These are phyloP conservation scores for Ceriops zippeliana DNA, from an alignment of 345 rosid genomes.

Conservation along the genomic window DNA sequence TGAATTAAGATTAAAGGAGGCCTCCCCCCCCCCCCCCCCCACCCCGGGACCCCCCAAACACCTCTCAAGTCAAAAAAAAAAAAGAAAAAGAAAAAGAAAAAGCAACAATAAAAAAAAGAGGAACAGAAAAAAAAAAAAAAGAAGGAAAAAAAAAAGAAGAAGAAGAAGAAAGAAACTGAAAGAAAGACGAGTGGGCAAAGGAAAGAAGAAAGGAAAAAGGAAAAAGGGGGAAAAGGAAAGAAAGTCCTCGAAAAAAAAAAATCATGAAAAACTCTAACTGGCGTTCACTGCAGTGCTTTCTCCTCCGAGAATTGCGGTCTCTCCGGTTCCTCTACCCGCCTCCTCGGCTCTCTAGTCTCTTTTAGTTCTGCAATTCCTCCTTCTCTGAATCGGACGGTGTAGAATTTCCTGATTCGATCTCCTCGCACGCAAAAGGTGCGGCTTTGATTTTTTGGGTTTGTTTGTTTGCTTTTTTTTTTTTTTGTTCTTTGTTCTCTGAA, in stretches of 20 bases:
- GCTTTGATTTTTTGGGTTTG: too few relatives aligned
- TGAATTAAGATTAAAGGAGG: too few relatives aligned
- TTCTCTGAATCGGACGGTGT: slow-evolving; percentile 10
- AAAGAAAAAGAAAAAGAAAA: too few relatives aligned
- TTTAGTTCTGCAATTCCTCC: slow-evolving; percentile 5
- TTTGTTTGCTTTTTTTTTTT: too few relatives aligned
- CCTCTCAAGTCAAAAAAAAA: too few relatives aligned
- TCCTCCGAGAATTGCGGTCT: slow-evolving; percentile 23
- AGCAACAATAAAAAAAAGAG: too few relatives aligned
- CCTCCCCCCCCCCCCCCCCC: too few relatives aligned
- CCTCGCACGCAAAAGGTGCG: too few relatives aligned
- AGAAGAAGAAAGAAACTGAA: not conserved
- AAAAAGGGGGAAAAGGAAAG: not conserved
- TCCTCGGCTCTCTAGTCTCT: not conserved
- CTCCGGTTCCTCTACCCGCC: slow-evolving; percentile 14
- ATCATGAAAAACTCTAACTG: slow-evolving; percentile 6
- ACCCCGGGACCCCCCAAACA: too few relatives aligned
- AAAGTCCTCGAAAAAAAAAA: slow-evolving; percentile 18
- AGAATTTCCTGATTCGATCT: slow-evolving; percentile 15
- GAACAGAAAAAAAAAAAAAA: not conserved
- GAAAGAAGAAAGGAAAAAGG: too few relatives aligned
- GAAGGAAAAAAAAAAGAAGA: not conserved
- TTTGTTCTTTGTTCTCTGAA: too few relatives aligned
- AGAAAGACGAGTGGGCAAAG: not conserved
- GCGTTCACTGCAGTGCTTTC: not conserved